A percentile compares a stretch with the other conserved stretches of the same genome.
These are phyloP conservation scores for Metarhizium brunneum DNA, from an alignment of 2,329 filamentous ascomycete species.

Conservation along the genomic window DNA sequence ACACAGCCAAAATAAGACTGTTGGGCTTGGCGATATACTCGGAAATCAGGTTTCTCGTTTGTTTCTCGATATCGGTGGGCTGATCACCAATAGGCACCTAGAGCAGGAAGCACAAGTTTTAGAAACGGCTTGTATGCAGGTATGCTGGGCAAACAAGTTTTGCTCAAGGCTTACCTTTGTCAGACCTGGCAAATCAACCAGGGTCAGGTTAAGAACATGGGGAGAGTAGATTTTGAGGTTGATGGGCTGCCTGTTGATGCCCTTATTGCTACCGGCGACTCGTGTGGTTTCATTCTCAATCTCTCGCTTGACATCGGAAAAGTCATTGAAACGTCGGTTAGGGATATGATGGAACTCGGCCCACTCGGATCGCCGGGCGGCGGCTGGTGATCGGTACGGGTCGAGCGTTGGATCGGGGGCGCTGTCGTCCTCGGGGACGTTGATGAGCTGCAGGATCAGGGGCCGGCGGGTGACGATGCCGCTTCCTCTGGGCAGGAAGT, in stretches of 20 bases:
- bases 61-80: slow-evolving; percentile 95
- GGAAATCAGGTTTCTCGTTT: slow-evolving; percentile 90
- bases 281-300: slow-evolving; percentile 95
- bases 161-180: slow-evolving; percentile 60
- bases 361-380: slow-evolving; percentile 63
- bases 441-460: slow-evolving; percentile 96
- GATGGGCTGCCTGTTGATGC: slow-evolving; percentile 94
- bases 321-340: slow-evolving; percentile 81
- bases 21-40: slow-evolving; percentile 99
- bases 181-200: slow-evolving; percentile 90
- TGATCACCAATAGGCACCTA: slow-evolving; percentile 96
- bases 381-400: slow-evolving; percentile 69
- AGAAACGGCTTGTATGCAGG: neutral
- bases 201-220: slow-evolving; percentile 87
- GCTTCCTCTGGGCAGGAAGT: slow-evolving; percentile 92
- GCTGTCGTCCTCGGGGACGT: slow-evolving; percentile 70
- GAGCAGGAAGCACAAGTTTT: neutral
- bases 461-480: slow-evolving; percentile 93
- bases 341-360: slow-evolving; percentile 95
- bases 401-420: slow-evolving; percentile 56
- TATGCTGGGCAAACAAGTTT: slow-evolving; percentile 8
- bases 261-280: slow-evolving; percentile 91
- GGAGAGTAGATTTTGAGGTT: slow-evolving; percentile 98
- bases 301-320: slow-evolving; percentile 86
- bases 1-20: slow-evolving; percentile 94